phyloP scores from a whole-genome alignment of 2,329 filamentous ascomycete species.

The Colletotrichum liriopes region DNA sequence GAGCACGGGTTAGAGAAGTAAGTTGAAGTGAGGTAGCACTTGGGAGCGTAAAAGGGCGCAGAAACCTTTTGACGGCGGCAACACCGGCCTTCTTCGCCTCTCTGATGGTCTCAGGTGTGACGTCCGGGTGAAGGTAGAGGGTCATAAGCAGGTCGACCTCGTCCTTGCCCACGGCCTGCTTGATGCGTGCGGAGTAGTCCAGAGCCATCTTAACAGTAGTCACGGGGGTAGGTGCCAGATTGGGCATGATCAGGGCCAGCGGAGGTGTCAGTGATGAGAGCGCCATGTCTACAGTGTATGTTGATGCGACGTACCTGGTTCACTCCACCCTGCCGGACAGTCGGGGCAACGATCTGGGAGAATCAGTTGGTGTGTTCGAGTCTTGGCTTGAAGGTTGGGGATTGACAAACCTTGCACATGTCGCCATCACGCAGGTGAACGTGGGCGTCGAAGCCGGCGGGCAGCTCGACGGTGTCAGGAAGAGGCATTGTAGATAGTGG shows the following conservation, averaged over 20 bases:
- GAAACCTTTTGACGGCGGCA: slow-evolving; percentile 72
- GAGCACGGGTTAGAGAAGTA: not conserved
- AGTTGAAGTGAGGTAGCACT: no score
- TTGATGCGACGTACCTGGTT: slow-evolving; percentile 57
- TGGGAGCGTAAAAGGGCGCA: not conserved
- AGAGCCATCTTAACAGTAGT: slow-evolving; percentile 75
- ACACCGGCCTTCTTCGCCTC: slow-evolving; percentile 82
- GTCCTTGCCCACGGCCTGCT: slow-evolving; percentile 58
- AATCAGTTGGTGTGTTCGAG: not conserved
- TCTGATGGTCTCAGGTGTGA: slow-evolving; percentile 79
- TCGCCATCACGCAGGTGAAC: slow-evolving; percentile 80
- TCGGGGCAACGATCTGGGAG: slow-evolving; percentile 60
- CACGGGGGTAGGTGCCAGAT: slow-evolving; percentile 73
- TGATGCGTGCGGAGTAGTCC: slow-evolving; percentile 75
- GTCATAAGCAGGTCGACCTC: slow-evolving; percentile 81
- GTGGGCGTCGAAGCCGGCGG: slow-evolving; percentile 77
- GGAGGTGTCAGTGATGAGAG: slow-evolving; percentile 4
- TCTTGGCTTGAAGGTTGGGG: no score
- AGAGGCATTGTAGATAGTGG: slow-evolving; percentile 34
- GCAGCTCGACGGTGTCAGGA: slow-evolving; percentile 63
- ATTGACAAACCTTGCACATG: slow-evolving; percentile 64
- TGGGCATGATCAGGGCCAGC: slow-evolving; percentile 64
- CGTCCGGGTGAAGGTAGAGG: slow-evolving; percentile 75
- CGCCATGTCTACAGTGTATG: not conserved
- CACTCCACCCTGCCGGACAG: slow-evolving; percentile 73